Conservation (phyloP, 306 rosid genomes). For the Hippophae tibetana region DNA sequence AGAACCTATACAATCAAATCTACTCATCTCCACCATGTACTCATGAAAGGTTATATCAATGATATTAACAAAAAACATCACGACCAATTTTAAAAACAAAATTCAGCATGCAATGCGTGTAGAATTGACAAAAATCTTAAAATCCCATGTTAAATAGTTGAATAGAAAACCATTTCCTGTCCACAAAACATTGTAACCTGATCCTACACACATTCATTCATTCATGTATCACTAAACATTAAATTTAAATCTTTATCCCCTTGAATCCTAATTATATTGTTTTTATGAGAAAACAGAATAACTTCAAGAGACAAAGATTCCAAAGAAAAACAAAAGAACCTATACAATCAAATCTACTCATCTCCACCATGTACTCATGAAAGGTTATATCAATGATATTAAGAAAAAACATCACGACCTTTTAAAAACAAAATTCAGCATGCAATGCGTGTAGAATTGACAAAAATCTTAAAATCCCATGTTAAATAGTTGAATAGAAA, state of each 20-base stretch:
- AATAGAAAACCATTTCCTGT: constrained; percentile 33
- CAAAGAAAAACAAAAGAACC: background rate
- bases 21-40: background rate
- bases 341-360: too few species aligned
- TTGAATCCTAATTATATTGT: background rate
- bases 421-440: background rate
- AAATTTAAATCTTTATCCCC: constrained; percentile 23
- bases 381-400: background rate
- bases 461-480: too few species aligned
- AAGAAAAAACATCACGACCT: background rate
- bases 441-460: too few species aligned
- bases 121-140: too few species aligned
- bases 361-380: background rate
- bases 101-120: background rate
- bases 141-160: too few species aligned
- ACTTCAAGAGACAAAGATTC: background rate
- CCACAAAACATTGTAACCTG: constrained; percentile 99
- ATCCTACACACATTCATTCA: constrained; percentile 97
- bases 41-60: background rate
- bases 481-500: too few species aligned
- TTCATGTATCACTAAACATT: constrained; percentile 54
- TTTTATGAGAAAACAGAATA: too few species aligned
- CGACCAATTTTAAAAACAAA: background rate
- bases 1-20: too few species aligned
- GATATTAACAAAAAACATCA: too few species aligned